Base-by-base conservation (phyloP, 768 basidiomycete genomes). In the Artomyces pyxidatus region DNA sequence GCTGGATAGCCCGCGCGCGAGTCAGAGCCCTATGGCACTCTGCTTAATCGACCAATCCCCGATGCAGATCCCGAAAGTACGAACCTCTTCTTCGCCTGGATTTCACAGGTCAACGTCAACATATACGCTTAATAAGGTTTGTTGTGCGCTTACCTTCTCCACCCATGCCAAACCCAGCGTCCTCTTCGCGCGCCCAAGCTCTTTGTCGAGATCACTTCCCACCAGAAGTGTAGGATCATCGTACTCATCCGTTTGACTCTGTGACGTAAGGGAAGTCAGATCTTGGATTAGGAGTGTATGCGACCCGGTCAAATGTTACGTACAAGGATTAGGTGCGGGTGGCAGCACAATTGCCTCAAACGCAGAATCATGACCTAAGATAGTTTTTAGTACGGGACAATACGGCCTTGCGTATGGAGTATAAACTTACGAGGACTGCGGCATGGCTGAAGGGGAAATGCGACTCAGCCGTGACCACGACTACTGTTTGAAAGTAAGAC, bases 261-360 rank as follows among this genome's bases (percentile, higher is more conserved):
- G 21, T n/a, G 39, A 25, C 17, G 32, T 35, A 11, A 6, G n/a
- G n/a, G n/a, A n/a, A n/a, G 12, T 44, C 47, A 19, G 35, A 35
- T 19, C 47, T 49, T 9, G 21, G 21, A 37, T 22, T n/a, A 28
- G 26, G 14, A 6, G 7, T 23, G 27, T 9, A 47, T 1, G 9
- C 5, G 32, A 25, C 32, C n/a, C 25, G 22, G 38, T 51, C 35
- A 16, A 16, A 58, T 53, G 60, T 4, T 17, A 35, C 5, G 32
- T 44, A 83, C 82, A 35, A 85, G 68, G 37, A 86, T 80, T 4
- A 89, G 75, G 57, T 81, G 68, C 0, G 86, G 86, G 60, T 87
- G 85, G 54, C 78, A 77, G 58, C 83, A 85, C 0, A 88, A 65
- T 58, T 88, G 87, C 4, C 86, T 73, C 35, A 91, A 67, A 6